A percentile compares a stretch with the other conserved stretches of the same genome.
phyloP scores from a whole-genome alignment of 805 yeast genomes.

The Diddensiella transvaalensis region DNA sequence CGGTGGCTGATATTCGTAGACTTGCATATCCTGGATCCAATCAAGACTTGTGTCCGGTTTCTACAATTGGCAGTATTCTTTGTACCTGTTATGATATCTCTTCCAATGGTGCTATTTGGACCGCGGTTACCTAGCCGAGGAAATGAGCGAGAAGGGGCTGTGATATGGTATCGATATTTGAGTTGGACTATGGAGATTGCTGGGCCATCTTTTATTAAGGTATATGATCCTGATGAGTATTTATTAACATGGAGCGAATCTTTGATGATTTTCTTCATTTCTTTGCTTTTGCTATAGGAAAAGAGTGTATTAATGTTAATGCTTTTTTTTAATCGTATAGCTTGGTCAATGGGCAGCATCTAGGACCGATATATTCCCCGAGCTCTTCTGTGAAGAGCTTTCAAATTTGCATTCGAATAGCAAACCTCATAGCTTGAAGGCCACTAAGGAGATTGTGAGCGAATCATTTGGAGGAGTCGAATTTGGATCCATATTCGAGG shows the following conservation, averaged over 20 bases:
- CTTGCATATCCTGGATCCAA: conserved; percentile 54
- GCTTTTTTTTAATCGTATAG: too few relatives aligned
- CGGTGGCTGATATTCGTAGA: background rate
- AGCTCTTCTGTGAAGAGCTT: conserved; percentile 71
- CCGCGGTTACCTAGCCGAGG: conserved; percentile 29
- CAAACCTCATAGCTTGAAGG: conserved; percentile 59
- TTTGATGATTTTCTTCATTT: background rate
- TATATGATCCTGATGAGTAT: conserved; percentile 18
- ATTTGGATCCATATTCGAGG: conserved; percentile 76
- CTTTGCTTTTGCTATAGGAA: background rate
- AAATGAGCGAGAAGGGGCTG: conserved; percentile 54
- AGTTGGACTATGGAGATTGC: conserved; percentile 71
- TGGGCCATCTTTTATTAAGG: conserved; percentile 73
- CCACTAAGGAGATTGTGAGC: conserved; percentile 57
- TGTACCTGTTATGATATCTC: conserved; percentile 58
- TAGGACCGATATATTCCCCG: conserved; percentile 87
- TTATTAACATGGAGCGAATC: conserved; percentile 9
- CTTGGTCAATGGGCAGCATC: conserved; percentile 99
- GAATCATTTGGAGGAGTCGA: conserved; percentile 54
- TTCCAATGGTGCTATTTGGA: conserved; percentile 60
- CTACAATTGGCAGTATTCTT: conserved; percentile 63
- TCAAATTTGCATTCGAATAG: conserved; percentile 80
- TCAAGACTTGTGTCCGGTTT: conserved; percentile 64
- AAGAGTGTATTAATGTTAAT: background rate
- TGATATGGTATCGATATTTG: conserved; percentile 66